phyloP scores from a whole-genome alignment of 225 moss, liverwort and hornwort genomes.

The Anthoceros angustus region DNA sequence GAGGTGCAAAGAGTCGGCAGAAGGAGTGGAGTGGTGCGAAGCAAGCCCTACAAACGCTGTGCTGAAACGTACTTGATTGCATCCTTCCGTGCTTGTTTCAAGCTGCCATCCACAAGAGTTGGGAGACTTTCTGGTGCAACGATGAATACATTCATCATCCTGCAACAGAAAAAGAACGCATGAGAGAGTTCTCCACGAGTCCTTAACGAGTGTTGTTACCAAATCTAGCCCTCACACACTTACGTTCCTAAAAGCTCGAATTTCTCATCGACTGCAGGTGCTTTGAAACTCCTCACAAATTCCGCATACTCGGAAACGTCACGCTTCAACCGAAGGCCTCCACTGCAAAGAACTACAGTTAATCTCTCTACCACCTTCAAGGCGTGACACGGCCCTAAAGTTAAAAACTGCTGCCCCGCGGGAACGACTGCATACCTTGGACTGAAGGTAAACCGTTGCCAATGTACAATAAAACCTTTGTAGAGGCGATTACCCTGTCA shows the following conservation, averaged over 20 bases:
- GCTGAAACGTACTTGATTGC: slow-evolving; percentile 41
- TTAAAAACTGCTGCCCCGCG: not conserved
- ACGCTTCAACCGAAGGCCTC: slow-evolving; percentile 77
- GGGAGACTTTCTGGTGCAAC: slow-evolving; percentile 91
- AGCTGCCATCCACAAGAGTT: slow-evolving; percentile 58
- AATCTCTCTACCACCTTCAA: slow-evolving; percentile 35
- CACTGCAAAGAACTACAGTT: slow-evolving; percentile 31
- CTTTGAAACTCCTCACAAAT: slow-evolving; percentile 57
- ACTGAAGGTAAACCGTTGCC: slow-evolving; percentile 62
- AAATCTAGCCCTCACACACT: slow-evolving; percentile 10
- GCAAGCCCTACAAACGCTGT: not conserved
- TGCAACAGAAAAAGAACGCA: slow-evolving; percentile 18
- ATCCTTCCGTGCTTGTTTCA: slow-evolving; percentile 56
- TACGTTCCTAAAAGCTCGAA: slow-evolving; percentile 72
- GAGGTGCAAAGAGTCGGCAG: not conserved
- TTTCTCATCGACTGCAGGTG: slow-evolving; percentile 48
- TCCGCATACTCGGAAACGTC: slow-evolving; percentile 74
- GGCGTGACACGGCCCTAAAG: slow-evolving; percentile 5
- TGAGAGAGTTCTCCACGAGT: not conserved
- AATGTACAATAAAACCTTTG: slow-evolving; percentile 49
- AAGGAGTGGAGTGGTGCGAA: not conserved
- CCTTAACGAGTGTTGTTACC: not conserved
- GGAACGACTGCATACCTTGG: slow-evolving; percentile 34
- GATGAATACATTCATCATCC: slow-evolving; percentile 91
- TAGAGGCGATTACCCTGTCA: slow-evolving; percentile 54